Evolutionary conservation across 768 basidiomycete genomes (phyloP).

Genomic region (Mycena metata): DNA sequence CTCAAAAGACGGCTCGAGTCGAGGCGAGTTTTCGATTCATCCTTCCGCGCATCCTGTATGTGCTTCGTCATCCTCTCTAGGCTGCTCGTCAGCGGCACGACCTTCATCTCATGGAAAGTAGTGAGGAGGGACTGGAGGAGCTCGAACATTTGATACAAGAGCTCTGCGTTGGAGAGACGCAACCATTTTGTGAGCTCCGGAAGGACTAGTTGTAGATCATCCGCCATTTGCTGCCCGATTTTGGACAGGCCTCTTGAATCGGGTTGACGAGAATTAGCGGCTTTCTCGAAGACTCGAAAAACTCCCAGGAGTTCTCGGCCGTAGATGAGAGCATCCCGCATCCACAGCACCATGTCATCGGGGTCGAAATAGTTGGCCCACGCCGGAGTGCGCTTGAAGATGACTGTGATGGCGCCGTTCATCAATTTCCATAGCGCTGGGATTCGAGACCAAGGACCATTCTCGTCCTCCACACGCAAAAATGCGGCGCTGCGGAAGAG

Average conservation of each 20-base stretch:
- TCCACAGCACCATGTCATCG: slow-evolving; percentile 94
- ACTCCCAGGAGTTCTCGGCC: slow-evolving; percentile 88
- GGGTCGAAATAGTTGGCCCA: slow-evolving; percentile 89
- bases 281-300: slow-evolving; percentile 83
- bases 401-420: slow-evolving; percentile 82
- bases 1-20: slow-evolving; percentile 70
- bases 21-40: slow-evolving; percentile 64
- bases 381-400: slow-evolving; percentile 85
- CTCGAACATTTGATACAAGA: slow-evolving; percentile 90
- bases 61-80: slow-evolving; percentile 78
- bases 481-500: slow-evolving; percentile 72
- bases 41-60: slow-evolving; percentile 69
- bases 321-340: slow-evolving; percentile 97
- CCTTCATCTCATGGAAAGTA: slow-evolving; percentile 75
- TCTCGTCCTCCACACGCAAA: slow-evolving; percentile 57
- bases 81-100: slow-evolving; percentile 67
- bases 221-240: slow-evolving; percentile 81
- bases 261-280: slow-evolving; percentile 57
- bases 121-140: slow-evolving; percentile 84
- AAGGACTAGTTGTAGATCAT: slow-evolving; percentile 82
- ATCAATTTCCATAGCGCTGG: slow-evolving; percentile 86
- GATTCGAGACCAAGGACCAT: slow-evolving; percentile 66
- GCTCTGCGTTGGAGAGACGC: slow-evolving; percentile 91
- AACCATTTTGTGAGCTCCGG: slow-evolving; percentile 89
- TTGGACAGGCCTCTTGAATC: slow-evolving; percentile 65